These are phyloP conservation scores for Geoglossum cookeanum DNA, from an alignment of 2,329 filamentous ascomycete genomes.

Conservation along the genomic window DNA sequence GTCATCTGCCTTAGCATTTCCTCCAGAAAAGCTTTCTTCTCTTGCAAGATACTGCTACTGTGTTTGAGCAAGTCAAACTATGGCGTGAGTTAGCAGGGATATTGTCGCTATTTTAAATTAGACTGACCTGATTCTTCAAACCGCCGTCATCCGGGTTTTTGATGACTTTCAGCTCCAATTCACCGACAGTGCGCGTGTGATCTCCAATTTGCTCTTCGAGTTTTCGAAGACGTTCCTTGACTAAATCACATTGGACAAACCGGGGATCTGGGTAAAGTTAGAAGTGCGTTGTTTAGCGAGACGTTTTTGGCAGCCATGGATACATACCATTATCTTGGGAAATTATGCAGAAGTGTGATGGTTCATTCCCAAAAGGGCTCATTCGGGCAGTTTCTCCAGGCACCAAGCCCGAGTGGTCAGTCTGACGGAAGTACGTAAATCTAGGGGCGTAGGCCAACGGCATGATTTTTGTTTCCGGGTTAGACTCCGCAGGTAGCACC, in stretches of 20 bases:
- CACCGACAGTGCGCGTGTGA: slow-evolving; percentile 53
- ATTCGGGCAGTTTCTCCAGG: slow-evolving; percentile 63
- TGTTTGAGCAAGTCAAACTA: slow-evolving; percentile 31
- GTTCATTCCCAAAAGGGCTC: slow-evolving; percentile 82
- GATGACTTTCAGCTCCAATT: slow-evolving; percentile 51
- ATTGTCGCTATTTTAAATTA: not conserved
- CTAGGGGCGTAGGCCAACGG: slow-evolving; percentile 85
- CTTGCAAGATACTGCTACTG: slow-evolving; percentile 36
- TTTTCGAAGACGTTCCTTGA: slow-evolving; percentile 60
- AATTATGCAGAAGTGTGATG: slow-evolving; percentile 92
- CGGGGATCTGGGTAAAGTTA: slow-evolving; percentile 45
- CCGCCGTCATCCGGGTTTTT: slow-evolving; percentile 30
- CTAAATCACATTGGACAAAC: slow-evolving; percentile 68
- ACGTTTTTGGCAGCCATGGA: not conserved
- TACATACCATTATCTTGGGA: slow-evolving; percentile 45
- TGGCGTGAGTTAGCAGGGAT: slow-evolving; percentile 3
- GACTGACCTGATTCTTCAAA: slow-evolving; percentile 31
- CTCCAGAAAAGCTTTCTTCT: slow-evolving; percentile 39
- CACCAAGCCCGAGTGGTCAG: slow-evolving; percentile 68
- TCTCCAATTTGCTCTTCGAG: slow-evolving; percentile 59
- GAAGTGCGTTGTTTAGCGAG: slow-evolving; percentile 5
- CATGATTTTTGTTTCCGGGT: slow-evolving; percentile 84
- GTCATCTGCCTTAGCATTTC: slow-evolving; percentile 37
- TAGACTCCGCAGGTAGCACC: slow-evolving; percentile 76
- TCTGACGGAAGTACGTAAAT: slow-evolving; percentile 93